These are phyloP conservation scores for Plenodomus lindquistii DNA, from an alignment of 2,329 filamentous ascomycete species.

Conservation along the genomic window DNA sequence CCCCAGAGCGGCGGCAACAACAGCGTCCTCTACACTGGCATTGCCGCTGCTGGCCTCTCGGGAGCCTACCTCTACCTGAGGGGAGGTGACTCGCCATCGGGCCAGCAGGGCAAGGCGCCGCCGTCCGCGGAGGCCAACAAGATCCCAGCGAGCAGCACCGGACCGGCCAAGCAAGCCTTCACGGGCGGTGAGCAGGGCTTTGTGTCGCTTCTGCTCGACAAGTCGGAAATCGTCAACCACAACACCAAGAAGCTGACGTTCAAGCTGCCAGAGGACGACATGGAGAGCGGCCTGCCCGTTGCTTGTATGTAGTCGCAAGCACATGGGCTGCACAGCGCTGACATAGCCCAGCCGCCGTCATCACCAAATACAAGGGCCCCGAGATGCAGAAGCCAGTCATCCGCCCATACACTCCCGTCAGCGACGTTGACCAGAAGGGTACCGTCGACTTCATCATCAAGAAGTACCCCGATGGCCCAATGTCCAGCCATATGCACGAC, in stretches of 20 bases:
- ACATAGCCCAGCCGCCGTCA: slow-evolving; percentile 63
- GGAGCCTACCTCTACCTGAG: slow-evolving; percentile 58
- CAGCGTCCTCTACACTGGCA: slow-evolving; percentile 60
- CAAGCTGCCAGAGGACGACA: slow-evolving; percentile 79
- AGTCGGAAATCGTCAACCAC: slow-evolving; percentile 80
- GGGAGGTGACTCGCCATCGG: slow-evolving; percentile 32
- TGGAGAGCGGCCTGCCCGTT: slow-evolving; percentile 79
- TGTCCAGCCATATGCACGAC: slow-evolving; percentile 86
- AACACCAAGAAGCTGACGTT: slow-evolving; percentile 95
- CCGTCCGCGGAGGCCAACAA: slow-evolving; percentile 44
- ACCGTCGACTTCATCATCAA: slow-evolving; percentile 90
- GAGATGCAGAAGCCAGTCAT: slow-evolving; percentile 83
- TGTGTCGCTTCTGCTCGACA: slow-evolving; percentile 76
- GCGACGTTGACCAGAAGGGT: slow-evolving; percentile 79
- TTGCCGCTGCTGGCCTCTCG: slow-evolving; percentile 61
- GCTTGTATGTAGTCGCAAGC: slow-evolving; percentile 61
- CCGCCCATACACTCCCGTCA: slow-evolving; percentile 90
- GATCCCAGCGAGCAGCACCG: slow-evolving; percentile 45
- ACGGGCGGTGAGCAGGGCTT: slow-evolving; percentile 90
- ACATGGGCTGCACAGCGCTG: neutral
- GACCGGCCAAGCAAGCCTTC: slow-evolving; percentile 60
- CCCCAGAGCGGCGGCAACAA: slow-evolving; percentile 55
- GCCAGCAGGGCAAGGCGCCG: slow-evolving; percentile 27
- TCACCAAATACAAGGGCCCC: slow-evolving; percentile 90
- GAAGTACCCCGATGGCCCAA: slow-evolving; percentile 85